phyloP scores from a whole-genome alignment of 768 basidiomycete species.

The Macrolepiota dolichaula region DNA sequence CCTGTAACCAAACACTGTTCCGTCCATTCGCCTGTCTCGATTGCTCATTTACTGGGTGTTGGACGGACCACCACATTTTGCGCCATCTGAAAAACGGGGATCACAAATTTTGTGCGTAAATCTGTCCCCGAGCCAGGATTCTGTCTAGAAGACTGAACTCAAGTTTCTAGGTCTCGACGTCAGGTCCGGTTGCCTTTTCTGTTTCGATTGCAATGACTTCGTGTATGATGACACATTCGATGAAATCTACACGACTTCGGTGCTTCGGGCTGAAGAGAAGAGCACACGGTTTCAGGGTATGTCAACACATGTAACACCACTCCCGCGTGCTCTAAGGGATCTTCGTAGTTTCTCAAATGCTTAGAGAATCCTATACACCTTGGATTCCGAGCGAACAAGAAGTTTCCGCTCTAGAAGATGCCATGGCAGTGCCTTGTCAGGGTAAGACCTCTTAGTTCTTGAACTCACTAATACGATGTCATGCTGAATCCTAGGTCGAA shows the following conservation, averaged over 20 bases:
- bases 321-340: background rate
- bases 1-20: conserved; percentile 51
- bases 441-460: conserved; percentile 35
- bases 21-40: conserved; percentile 72
- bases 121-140: background rate
- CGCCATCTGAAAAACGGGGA: conserved; percentile 53
- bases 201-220: conserved; percentile 71
- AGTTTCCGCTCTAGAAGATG: conserved; percentile 41
- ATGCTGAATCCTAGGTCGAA: conserved; percentile 48
- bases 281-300: conserved; percentile 59
- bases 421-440: conserved; percentile 65
- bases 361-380: conserved; percentile 30
- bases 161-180: conserved; percentile 61
- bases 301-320: background rate
- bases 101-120: conserved; percentile 66
- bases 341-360: conserved; percentile 31
- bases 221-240: conserved; percentile 59
- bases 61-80: conserved; percentile 54
- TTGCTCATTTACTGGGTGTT: conserved; percentile 72
- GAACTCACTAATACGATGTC: background rate
- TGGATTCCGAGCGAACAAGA: conserved; percentile 41
- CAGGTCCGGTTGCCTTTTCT: conserved; percentile 72
- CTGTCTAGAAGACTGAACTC: background rate
- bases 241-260: conserved; percentile 36
- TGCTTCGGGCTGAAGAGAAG: conserved; percentile 57